phyloP scores from a whole-genome alignment of 2,329 filamentous ascomycete species.

The Colletotrichum incanum region DNA sequence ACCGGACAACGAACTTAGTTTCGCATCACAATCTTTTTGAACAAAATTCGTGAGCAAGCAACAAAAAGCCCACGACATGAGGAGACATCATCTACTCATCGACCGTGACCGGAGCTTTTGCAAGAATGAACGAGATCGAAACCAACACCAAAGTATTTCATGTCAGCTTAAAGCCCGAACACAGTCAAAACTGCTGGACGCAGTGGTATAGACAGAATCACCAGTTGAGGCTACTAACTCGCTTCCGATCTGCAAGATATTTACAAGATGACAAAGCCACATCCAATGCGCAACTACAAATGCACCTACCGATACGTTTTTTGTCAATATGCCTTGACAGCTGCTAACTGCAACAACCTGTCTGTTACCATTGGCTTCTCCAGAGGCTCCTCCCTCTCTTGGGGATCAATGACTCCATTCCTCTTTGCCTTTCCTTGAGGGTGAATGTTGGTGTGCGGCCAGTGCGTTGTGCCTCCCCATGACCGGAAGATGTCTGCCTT shows the following conservation, averaged over 20 bases:
- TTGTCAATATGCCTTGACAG: constrained; percentile 42
- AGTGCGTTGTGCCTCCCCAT: constrained; percentile 50
- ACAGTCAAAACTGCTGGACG: no score
- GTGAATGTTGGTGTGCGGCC: constrained; percentile 57
- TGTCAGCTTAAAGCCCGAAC: no score
- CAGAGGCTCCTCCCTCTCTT: constrained; percentile 51
- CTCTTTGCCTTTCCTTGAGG: constrained; percentile 43
- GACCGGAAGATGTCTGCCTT: constrained; percentile 46
- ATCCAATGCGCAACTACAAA: background rate
- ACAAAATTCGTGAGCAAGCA: no score
- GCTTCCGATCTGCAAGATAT: background rate
- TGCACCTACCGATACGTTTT: constrained; percentile 32
- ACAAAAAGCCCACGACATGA: no score
- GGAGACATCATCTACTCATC: no score
- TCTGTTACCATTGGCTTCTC: constrained; percentile 48
- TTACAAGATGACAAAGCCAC: background rate
- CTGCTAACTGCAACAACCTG: constrained; percentile 49
- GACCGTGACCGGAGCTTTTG: no score
- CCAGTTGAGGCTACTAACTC: no score
- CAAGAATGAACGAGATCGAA: no score
- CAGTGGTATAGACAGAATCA: no score
- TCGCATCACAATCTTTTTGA: no score
- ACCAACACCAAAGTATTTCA: no score
- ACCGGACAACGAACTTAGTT: background rate
- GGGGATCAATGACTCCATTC: constrained; percentile 47